Base-by-base conservation (phyloP, 495 filamentous ascomycete species). In the Neohortaea acidophila region DNA sequence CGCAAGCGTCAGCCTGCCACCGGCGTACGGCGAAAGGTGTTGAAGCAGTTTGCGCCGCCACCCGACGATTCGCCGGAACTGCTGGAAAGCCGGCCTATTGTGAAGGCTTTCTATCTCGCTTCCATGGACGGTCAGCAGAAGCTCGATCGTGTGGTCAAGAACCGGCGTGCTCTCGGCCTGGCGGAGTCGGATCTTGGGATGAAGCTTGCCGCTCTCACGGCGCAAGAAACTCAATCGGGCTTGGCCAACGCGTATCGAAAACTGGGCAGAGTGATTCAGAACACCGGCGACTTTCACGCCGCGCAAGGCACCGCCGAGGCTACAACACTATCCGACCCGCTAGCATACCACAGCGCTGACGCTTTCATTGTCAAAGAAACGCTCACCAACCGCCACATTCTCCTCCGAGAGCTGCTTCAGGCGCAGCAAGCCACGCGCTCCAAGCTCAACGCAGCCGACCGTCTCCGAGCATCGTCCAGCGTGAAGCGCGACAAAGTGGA, bases 361-460 rank as follows among this genome's bases (percentile, higher is more conserved):
- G 84, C 91, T 18, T 89, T 96, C 55, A 92, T 96, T 53, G 91
- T 99, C 47, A 99, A 99, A 60, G 91, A 99, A 54, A 94, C 87
- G 17, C 71, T 99, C 47, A 99, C 91, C 14, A 99, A 99, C 62
- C 79, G 91, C 2, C 91, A 99, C 58, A 93, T 99, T 52, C 70
- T 99, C n/a, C 79, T 94, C 22, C 84, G 91, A 33, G 91, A 99
- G 46, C 71, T 94, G 30, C 56, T 92, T 19, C 78, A 89, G 57
- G 86, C 89, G 2, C 81, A 92, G 53, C 79, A 87, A 53, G 62
- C 61, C 28, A 80, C 85, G 6, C 72, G 77, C 27, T 81, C 70
- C 57, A 85, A 83, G 53, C 70, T 81, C 17, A 69, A 75, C 42
- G 85, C 86, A 0, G 83, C 85, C 9, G 85, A 94, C 55, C 75